Evolutionary conservation across 129 eudicot species (phyloP).

Genomic region (Ambrosia trifida): DNA sequence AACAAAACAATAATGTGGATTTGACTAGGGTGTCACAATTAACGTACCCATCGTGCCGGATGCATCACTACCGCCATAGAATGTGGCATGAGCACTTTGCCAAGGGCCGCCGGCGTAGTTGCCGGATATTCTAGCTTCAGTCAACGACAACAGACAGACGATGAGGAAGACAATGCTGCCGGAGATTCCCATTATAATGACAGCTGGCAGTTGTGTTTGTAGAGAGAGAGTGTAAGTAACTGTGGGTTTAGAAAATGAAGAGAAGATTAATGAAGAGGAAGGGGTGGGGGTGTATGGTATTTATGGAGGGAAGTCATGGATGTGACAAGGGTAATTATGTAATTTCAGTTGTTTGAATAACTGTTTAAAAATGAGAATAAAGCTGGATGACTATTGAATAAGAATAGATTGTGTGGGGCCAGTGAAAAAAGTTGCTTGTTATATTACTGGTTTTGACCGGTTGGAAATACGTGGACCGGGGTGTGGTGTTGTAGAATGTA

Average conservation of each 20-base stretch:
- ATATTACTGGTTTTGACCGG: conserved; percentile 30
- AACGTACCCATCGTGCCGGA: conserved; percentile 90
- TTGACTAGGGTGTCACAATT: background rate
- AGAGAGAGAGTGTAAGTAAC: background rate
- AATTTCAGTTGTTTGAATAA: conserved; percentile 10
- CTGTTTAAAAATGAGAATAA: background rate
- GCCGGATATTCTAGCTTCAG: conserved; percentile 67
- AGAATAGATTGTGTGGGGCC: conserved; percentile 39
- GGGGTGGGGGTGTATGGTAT: conserved; percentile 23
- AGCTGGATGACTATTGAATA: background rate
- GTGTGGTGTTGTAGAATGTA: background rate
- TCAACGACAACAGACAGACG: conserved; percentile 21
- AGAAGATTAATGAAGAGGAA: background rate
- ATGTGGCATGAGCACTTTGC: conserved; percentile 84
- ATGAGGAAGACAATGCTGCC: conserved; percentile 27
- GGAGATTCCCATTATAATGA: background rate
- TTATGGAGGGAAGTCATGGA: conserved; percentile 30
- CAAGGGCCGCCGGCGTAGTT: conserved; percentile 67
- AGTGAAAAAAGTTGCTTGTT: conserved; percentile 30
- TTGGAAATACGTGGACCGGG: conserved; percentile 21
- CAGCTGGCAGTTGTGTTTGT: background rate
- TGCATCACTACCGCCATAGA: conserved; percentile 86
- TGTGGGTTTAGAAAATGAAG: background rate
- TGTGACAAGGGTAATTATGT: conserved; percentile 27
- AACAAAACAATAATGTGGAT: too few relatives aligned